phyloP scores from a whole-genome alignment of 139 green algal genomes.

The Desmodesmus armatus region DNA sequence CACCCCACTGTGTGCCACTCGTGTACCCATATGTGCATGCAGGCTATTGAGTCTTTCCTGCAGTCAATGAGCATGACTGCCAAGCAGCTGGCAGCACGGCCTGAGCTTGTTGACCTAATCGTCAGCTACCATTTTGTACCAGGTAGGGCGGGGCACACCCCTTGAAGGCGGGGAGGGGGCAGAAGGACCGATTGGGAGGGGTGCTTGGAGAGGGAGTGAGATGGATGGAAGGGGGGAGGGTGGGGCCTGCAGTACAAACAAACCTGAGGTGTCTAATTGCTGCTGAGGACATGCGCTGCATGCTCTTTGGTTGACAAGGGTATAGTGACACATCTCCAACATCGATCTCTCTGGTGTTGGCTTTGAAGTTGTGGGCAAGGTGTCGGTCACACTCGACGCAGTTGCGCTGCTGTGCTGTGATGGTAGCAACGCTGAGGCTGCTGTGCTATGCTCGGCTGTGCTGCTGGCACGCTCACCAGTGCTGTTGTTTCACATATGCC shows the following conservation, averaged over 20 bases:
- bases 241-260: background rate
- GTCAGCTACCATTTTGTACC: slow-evolving; percentile 31
- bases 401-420: background rate
- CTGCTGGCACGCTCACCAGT: background rate
- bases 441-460: background rate
- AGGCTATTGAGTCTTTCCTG: slow-evolving; percentile 17
- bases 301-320: background rate
- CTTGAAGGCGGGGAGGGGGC: background rate
- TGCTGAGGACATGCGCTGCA: background rate
- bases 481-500: background rate
- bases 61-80: slow-evolving; percentile 15
- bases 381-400: background rate
- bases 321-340: background rate
- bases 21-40: background rate
- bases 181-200: background rate
- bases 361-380: too few species aligned
- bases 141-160: background rate
- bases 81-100: background rate
- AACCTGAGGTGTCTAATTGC: background rate
- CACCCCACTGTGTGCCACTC: too few species aligned
- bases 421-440: background rate
- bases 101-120: slow-evolving; percentile 33
- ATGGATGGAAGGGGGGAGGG: background rate
- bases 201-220: background rate
- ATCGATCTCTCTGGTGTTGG: too few species aligned